A percentile compares a stretch with the other conserved stretches of the same genome.
phyloP scores from a whole-genome alignment of 148 eudicot genomes.

The Diospyros lotus region DNA sequence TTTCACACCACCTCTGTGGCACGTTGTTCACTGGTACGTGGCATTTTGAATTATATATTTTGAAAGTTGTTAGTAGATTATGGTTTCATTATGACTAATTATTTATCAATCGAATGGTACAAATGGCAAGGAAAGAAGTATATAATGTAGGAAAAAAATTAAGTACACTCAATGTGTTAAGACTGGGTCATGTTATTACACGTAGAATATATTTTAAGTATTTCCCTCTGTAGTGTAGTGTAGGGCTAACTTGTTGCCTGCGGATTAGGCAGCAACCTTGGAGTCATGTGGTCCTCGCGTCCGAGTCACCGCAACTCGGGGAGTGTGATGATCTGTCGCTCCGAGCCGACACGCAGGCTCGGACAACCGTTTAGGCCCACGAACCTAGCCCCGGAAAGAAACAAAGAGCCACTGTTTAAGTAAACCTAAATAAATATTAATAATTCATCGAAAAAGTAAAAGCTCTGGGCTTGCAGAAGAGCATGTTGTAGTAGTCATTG shows the following conservation, averaged over 20 bases:
- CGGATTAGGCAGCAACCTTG: neutral
- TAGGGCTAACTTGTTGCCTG: neutral
- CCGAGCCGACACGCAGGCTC: conserved; percentile 58
- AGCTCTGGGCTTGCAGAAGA: neutral
- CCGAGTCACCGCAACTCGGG: conserved; percentile 10
- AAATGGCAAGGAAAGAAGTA: no score
- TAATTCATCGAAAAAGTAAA: neutral
- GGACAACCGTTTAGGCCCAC: conserved; percentile 78
- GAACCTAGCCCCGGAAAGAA: conserved; percentile 27
- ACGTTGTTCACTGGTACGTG: no score
- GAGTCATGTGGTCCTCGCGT: conserved; percentile 30
- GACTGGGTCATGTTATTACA: no score
- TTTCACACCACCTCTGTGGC: no score
- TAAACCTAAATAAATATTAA: neutral
- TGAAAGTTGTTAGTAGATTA: no score
- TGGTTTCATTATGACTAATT: no score
- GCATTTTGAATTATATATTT: no score
- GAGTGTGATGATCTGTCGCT: conserved; percentile 28
- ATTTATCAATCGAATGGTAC: no score
- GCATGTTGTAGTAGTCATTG: neutral
- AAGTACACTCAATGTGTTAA: no score
- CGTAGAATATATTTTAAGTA: no score
- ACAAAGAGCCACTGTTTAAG: conserved; percentile 3
- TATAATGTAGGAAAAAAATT: no score
- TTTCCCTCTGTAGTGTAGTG: no score